Percentiles rank a stretch among this genome's conserved stretches.
Conservation (phyloP, 2,329 filamentous ascomycete genomes). For the Cladophialophora immunda region DNA sequence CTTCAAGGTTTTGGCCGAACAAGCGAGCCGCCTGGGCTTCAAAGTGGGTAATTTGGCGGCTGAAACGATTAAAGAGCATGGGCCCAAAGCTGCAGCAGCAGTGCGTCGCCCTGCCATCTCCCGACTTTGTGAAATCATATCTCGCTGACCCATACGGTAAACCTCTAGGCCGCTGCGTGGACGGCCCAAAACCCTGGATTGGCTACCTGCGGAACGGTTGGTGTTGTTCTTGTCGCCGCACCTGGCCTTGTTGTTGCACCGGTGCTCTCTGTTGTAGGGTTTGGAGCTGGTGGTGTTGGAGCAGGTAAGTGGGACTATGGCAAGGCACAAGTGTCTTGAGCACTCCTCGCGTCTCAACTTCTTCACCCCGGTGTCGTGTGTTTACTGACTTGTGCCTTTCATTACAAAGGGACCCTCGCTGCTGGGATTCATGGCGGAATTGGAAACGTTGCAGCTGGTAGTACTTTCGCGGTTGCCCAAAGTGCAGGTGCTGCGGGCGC, state of each 20-base stretch:
- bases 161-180: neutral
- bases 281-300: neutral
- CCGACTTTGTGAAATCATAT: neutral
- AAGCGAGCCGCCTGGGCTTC: neutral
- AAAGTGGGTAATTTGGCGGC: neutral
- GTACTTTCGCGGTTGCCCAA: neutral
- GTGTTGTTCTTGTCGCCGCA: neutral
- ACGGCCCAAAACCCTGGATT: neutral
- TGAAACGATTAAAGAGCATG: neutral
- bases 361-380: neutral
- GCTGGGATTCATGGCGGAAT: neutral
- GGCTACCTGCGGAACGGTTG: neutral
- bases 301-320: neutral
- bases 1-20: neutral
- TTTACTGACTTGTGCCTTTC: neutral
- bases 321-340: neutral
- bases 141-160: neutral
- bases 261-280: neutral
- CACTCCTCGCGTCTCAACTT: neutral
- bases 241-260: neutral
- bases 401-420: neutral
- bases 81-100: neutral
- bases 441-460: conserved; percentile 5
- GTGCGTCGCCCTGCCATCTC: neutral
- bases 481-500: conserved; percentile 7